phyloP scores from a whole-genome alignment of 2,329 filamentous ascomycete species.

The Calycina herbarum region DNA sequence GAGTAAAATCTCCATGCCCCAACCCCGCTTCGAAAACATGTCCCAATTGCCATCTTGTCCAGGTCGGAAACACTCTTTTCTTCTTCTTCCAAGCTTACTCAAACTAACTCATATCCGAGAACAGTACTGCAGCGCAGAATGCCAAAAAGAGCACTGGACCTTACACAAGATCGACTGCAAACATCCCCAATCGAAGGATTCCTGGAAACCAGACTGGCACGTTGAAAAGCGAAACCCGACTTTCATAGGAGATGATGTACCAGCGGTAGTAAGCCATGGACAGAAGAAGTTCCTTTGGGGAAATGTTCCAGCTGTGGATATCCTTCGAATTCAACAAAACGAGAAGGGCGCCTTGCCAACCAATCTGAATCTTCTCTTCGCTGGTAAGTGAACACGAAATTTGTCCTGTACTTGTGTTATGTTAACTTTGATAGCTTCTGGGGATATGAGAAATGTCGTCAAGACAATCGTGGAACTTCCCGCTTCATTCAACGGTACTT shows the following conservation, averaged over 20 bases:
- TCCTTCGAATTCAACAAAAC: constrained; percentile 39
- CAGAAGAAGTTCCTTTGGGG: constrained; percentile 42
- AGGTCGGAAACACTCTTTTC: neutral
- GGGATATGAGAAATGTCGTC: constrained; percentile 46
- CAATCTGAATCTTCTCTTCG: neutral
- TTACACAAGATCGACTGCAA: constrained; percentile 23
- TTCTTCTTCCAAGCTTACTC: neutral
- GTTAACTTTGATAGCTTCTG: constrained; percentile 39
- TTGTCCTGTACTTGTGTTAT: neutral
- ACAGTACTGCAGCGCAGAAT: constrained; percentile 21
- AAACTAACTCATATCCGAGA: neutral
- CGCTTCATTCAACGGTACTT: constrained; percentile 37
- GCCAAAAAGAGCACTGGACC: constrained; percentile 14
- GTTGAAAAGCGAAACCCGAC: constrained; percentile 14
- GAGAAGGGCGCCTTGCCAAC: constrained; percentile 23
- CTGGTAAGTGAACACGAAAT: neutral
- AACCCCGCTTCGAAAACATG: neutral
- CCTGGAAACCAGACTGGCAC: constrained; percentile 20
- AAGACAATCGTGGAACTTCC: constrained; percentile 28
- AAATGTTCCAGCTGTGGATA: constrained; percentile 43
- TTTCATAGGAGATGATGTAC: constrained; percentile 6
- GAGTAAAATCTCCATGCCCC: neutral
- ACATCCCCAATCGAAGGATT: constrained; percentile 15
- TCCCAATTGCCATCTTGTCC: neutral
- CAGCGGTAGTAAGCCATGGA: constrained; percentile 17